Conservation (phyloP, 768 basidiomycete species). For the Panaeolus papilionaceus region DNA sequence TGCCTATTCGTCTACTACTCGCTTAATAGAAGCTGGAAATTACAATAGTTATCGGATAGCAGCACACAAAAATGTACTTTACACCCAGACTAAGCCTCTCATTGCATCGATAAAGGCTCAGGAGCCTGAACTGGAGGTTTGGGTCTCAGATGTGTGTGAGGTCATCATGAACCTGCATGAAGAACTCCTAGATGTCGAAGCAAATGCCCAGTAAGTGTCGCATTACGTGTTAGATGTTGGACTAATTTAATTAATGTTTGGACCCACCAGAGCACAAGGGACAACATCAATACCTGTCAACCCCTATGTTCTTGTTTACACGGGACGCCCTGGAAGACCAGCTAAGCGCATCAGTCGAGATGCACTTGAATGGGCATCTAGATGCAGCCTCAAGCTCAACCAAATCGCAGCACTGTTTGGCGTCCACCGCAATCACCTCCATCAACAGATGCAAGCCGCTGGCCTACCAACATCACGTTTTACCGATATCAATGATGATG, state of each 20-base stretch:
- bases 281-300: neutral
- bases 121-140: neutral
- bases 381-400: neutral
- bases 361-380: constrained; percentile 1
- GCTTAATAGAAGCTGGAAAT: neutral
- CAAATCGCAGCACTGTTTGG: neutral
- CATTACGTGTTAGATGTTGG: no score
- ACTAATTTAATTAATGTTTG: no score
- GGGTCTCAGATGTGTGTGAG: neutral
- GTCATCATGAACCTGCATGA: neutral
- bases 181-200: neutral
- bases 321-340: neutral
- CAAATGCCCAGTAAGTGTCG: no score
- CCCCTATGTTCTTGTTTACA: neutral
- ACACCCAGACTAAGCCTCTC: neutral
- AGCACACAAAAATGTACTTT: neutral
- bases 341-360: neutral
- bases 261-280: neutral
- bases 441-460: neutral
- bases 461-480: neutral
- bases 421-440: neutral
- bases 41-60: neutral
- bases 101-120: neutral
- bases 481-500: neutral
- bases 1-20: neutral